Percentiles rank a stretch among this genome's conserved stretches.
Evolutionary conservation across 768 basidiomycete genomes (phyloP).

Genomic region (Rhizopogon salebrosus): DNA sequence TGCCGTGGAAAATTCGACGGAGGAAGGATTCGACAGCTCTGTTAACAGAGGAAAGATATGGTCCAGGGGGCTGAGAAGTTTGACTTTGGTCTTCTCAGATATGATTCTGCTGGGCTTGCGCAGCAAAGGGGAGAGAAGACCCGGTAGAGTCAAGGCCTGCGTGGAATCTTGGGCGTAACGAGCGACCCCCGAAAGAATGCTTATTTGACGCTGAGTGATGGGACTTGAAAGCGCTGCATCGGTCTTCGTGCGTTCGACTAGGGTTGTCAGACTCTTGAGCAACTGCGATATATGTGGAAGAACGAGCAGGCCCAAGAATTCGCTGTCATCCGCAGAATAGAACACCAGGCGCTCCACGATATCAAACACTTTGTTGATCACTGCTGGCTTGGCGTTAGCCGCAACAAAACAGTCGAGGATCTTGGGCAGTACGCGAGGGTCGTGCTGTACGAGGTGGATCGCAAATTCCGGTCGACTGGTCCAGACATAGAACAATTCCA

Average conservation of each 20-base stretch:
- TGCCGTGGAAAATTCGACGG: conserved; percentile 42
- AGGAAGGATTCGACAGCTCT: conserved; percentile 45
- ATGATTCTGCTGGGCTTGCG: conserved; percentile 71
- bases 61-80: conserved; percentile 68
- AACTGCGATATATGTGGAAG: conserved; percentile 69
- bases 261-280: conserved; percentile 61
- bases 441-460: conserved; percentile 64
- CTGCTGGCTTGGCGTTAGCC: conserved; percentile 80
- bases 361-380: conserved; percentile 79
- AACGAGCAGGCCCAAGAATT: conserved; percentile 48
- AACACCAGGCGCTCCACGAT: conserved; percentile 69
- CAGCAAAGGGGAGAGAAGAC: conserved; percentile 74
- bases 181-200: conserved; percentile 75
- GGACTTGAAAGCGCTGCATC: conserved; percentile 47
- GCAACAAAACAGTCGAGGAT: conserved; percentile 79
- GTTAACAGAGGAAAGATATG: conserved; percentile 64
- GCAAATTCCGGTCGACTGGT: conserved; percentile 51
- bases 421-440: conserved; percentile 64
- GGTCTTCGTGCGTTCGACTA: conserved; percentile 61
- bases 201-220: conserved; percentile 76
- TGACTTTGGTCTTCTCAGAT: conserved; percentile 81
- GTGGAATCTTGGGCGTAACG: conserved; percentile 61
- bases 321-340: conserved; percentile 45
- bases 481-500: conserved; percentile 85
- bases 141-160: conserved; percentile 70